These are phyloP conservation scores for Crithidia brevicula DNA, from an alignment of 208 protist species.

Conservation along the genomic window DNA sequence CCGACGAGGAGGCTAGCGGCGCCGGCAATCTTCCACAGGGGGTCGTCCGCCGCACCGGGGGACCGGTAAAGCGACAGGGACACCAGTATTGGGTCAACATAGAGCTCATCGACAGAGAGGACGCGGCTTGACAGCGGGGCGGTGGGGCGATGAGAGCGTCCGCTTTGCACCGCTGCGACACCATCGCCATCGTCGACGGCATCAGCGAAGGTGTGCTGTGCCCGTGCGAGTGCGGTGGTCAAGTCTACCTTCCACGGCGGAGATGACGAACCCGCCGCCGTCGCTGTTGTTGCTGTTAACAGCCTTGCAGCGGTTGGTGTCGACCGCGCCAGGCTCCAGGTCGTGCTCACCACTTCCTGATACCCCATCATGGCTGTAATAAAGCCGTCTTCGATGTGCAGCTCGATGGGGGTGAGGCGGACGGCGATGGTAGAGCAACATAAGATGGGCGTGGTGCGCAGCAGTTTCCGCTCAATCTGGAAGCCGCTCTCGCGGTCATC, in stretches of 20 bases:
- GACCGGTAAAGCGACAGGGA: conserved; percentile 82
- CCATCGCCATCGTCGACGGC: not conserved
- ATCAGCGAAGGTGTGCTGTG: not conserved
- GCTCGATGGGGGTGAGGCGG: conserved; percentile 46
- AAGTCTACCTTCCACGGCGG: conserved; percentile 5
- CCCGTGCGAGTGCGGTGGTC: not conserved
- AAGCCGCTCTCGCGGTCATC: conserved; percentile 39
- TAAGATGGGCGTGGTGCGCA: conserved; percentile 67
- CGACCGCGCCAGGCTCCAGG: conserved; percentile 22
- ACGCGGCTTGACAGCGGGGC: conserved; percentile 37
- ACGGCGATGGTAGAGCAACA: conserved; percentile 47
- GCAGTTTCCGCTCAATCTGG: conserved; percentile 51
- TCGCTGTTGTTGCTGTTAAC: no score
- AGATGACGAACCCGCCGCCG: not conserved
- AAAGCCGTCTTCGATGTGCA: conserved; percentile 82
- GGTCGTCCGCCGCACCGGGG: conserved; percentile 68
- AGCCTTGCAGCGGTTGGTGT: not conserved
- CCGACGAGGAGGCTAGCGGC: conserved; percentile 70
- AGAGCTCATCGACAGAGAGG: conserved; percentile 58
- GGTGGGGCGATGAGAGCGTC: not conserved
- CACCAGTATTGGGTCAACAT: conserved; percentile 62
- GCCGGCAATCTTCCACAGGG: conserved; percentile 67
- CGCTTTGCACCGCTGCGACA: not conserved
- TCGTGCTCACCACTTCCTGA: conserved; percentile 30
- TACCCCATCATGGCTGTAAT: conserved; percentile 57